Base-by-base conservation (phyloP, 306 rosid genomes). In the Crataegus laevigata region DNA sequence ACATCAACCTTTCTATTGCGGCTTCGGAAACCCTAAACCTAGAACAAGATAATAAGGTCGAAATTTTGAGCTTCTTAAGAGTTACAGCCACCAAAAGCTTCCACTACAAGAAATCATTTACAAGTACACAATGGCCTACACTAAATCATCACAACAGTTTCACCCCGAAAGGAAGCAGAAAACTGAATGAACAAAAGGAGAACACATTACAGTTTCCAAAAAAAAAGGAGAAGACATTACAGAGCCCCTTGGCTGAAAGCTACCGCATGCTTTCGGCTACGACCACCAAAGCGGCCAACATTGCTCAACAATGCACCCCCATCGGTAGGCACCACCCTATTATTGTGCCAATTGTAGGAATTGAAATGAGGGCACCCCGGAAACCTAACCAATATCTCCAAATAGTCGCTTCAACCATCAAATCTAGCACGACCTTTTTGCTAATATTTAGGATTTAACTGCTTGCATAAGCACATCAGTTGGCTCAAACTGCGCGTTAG, bases 71-170 rank as follows among this genome's bases (percentile, higher is more conserved):
- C 28, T 66, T 38, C 68, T 26, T 30, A 40, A n/a, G 59, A 74
- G 73, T 77, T 73, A 76, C 79, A 82, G 66, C 84, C 89, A 87
- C 85, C 82, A 82, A 81, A 68, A 73, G 63, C 89, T 86, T 47
- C 77, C 86, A 87, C 86, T 85, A 87, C 75, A 82, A 79, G 69
- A 82, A 91, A 75, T 73, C 84, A 88, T 88, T 89, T 82, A 86
- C 88, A 84, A 81, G 79, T 84, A 79, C 85, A 84, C 82, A 79
- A 84, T 70, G 80, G 43, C 72, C 86, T 84, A 83, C 26, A 55
- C 77, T 88, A 74, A 57, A 78, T 80, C 87, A 88, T 80, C 84
- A 63, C 87, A 45, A 4, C 40, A 80, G 88, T 89, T 88, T 87
- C 91, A 82, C 87, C 91, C 76, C 43, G 79, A 83, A 78, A 85